phyloP scores from a whole-genome alignment of 305 asterid genomes.

The Fraxinus platypoda region DNA sequence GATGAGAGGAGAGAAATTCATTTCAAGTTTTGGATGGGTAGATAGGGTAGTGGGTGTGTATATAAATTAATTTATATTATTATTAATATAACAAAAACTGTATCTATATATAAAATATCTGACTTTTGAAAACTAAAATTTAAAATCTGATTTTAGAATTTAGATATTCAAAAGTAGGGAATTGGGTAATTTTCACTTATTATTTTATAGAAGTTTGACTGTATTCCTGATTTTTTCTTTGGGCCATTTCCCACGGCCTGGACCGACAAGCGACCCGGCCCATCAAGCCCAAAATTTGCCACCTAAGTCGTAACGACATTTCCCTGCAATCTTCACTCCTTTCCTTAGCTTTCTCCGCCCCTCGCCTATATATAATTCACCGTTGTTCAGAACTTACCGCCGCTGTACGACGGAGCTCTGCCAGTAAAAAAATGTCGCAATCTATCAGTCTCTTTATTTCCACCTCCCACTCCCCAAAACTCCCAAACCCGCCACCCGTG shows the following conservation, averaged over 20 bases:
- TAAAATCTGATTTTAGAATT: too few species aligned
- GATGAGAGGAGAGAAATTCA: too few species aligned
- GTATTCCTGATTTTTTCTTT: too few species aligned
- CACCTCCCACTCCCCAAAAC: constrained; percentile 44
- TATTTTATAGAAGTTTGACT: too few species aligned
- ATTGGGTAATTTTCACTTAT: too few species aligned
- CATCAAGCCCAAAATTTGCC: neutral
- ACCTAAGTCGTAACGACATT: neutral
- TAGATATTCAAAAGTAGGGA: too few species aligned
- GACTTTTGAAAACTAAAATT: too few species aligned
- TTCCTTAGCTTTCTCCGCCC: constrained; percentile 45
- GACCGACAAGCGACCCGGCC: neutral
- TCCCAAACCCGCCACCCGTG: constrained; percentile 34
- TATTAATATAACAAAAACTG: too few species aligned
- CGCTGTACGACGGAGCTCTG: constrained; percentile 23
- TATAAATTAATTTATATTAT: too few species aligned
- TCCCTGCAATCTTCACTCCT: neutral
- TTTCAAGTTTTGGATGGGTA: too few species aligned
- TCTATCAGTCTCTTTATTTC: constrained; percentile 57
- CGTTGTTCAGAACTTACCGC: neutral
- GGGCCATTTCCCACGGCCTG: neutral
- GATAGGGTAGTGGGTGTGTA: too few species aligned
- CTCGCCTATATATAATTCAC: neutral
- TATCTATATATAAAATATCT: too few species aligned
- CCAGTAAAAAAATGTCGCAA: constrained; percentile 47